Percentiles rank a stretch among this genome's conserved stretches.
phyloP scores from a whole-genome alignment of 1,139 yeast species.

The Yamadazyma trypodendri region DNA sequence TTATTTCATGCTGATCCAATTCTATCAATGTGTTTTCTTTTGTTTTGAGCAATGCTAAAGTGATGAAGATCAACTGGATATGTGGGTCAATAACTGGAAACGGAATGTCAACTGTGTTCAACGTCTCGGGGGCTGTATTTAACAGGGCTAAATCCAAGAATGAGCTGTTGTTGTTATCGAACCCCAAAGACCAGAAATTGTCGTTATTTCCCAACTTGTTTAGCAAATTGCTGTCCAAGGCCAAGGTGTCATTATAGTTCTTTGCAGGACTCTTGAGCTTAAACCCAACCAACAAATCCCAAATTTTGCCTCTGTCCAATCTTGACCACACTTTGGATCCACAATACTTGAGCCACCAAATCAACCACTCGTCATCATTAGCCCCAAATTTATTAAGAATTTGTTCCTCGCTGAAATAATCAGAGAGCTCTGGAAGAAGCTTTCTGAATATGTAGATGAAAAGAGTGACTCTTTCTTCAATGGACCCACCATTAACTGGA shows the following conservation, averaged over 20 bases:
- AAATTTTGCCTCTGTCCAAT: conserved; percentile 78
- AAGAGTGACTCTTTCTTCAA: conserved; percentile 68
- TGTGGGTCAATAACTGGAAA: conserved; percentile 75
- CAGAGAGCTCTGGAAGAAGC: conserved; percentile 72
- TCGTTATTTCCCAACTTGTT: conserved; percentile 42
- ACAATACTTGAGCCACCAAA: conserved; percentile 93
- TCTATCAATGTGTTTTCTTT: conserved; percentile 78
- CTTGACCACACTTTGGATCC: conserved; percentile 89
- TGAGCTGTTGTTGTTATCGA: conserved; percentile 6
- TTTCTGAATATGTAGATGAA: conserved; percentile 67
- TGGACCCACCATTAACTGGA: conserved; percentile 63
- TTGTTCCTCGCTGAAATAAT: conserved; percentile 79
- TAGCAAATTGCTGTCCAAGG: conserved; percentile 22
- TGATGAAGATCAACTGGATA: conserved; percentile 71
- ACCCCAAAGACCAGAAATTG: conserved; percentile 37
- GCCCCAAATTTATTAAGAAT: conserved; percentile 59
- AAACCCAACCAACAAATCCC: conserved; percentile 89
- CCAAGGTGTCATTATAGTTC: conserved; percentile 33
- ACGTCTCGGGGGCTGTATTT: background rate
- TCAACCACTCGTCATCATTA: conserved; percentile 83
- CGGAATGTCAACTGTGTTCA: conserved; percentile 38
- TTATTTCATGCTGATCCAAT: conserved; percentile 84
- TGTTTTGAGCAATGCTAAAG: conserved; percentile 76
- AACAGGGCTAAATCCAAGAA: conserved; percentile 5
- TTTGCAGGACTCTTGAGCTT: conserved; percentile 44